Conservation (phyloP, 352 stramenopile genomes). For the Phytophthora palmivora region DNA sequence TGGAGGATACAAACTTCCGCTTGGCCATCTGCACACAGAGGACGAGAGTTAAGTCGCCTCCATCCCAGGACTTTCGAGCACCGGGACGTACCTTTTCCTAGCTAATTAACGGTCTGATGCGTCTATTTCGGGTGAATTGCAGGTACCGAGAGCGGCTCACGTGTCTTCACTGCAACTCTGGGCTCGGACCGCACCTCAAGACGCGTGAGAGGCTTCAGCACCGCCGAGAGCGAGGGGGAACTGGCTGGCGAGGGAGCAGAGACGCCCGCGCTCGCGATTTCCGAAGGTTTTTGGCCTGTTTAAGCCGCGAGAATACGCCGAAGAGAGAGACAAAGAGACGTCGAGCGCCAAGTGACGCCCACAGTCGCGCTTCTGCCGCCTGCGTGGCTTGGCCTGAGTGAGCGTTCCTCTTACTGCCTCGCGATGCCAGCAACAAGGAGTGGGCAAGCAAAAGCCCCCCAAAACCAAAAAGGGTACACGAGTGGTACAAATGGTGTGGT, state of each 20-base stretch:
- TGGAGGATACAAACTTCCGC: constrained; percentile 88
- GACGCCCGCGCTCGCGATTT: constrained; percentile 10
- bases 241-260: constrained; percentile 26
- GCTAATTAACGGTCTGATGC: constrained; percentile 20
- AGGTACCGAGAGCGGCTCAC: constrained; percentile 3
- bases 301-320: neutral
- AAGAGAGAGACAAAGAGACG: neutral
- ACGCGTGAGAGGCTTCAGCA: neutral
- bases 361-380: constrained; percentile 10
- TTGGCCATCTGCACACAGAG: constrained; percentile 62
- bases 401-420: constrained; percentile 26
- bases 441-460: constrained; percentile 28
- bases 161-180: constrained; percentile 17
- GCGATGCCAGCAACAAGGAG: constrained; percentile 37
- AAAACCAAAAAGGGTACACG: constrained; percentile 5
- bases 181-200: neutral
- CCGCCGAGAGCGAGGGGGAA: constrained; percentile 8
- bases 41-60: constrained; percentile 1
- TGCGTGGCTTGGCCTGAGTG: constrained; percentile 8
- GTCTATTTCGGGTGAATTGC: constrained; percentile 32
- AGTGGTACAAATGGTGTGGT: constrained; percentile 8
- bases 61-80: constrained; percentile 3
- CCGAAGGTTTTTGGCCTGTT: neutral
- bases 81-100: constrained; percentile 31
- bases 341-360: neutral